Conservation (phyloP, 768 basidiomycete genomes). For the Lactarius psammicola region DNA sequence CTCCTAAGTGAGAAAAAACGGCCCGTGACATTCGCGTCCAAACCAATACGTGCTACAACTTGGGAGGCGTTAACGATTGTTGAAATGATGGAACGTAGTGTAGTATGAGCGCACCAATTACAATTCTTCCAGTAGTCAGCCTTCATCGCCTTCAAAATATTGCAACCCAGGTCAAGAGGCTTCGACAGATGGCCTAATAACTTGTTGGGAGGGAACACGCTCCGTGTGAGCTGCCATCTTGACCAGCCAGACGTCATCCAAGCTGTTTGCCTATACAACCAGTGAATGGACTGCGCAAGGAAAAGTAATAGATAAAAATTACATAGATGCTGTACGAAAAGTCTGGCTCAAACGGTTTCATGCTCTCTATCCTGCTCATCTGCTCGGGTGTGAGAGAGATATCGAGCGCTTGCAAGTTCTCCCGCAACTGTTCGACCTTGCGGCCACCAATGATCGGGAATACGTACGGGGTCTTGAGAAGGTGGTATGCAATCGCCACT, state of each 20-base stretch:
- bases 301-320: background rate
- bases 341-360: conserved; percentile 40
- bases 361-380: conserved; percentile 46
- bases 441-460: conserved; percentile 54
- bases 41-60: no score
- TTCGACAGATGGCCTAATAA: background rate
- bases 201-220: background rate
- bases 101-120: background rate
- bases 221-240: background rate
- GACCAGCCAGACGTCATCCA: background rate
- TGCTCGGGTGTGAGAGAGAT: conserved; percentile 44
- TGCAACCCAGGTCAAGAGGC: background rate
- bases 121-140: background rate
- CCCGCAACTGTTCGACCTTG: conserved; percentile 50
- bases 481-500: conserved; percentile 53
- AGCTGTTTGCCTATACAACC: background rate
- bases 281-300: background rate
- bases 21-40: no score
- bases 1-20: no score
- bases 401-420: conserved; percentile 51
- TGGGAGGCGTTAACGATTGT: background rate
- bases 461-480: conserved; percentile 50
- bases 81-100: background rate
- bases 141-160: background rate
- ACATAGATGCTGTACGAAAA: conserved; percentile 36